Percentiles rank a stretch among this genome's conserved stretches.
phyloP scores from a whole-genome alignment of 1,284 basidiomycete species.

The Pyrrhoderma lamaoense region DNA sequence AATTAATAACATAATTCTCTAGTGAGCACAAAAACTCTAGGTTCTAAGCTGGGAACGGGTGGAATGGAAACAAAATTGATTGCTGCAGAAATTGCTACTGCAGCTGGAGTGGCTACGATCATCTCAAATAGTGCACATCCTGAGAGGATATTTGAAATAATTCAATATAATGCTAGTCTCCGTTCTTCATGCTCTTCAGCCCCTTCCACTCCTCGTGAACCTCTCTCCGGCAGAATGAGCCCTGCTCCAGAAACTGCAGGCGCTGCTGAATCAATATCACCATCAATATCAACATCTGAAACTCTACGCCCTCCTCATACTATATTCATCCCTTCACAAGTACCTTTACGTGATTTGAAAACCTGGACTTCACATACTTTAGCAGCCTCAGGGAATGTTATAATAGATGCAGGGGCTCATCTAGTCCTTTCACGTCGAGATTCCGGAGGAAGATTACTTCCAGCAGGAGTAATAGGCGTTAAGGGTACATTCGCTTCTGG shows the following conservation, averaged over 20 bases:
- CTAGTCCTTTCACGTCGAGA: constrained; percentile 77
- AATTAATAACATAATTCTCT: constrained; percentile 1
- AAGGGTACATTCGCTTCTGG: constrained; percentile 89
- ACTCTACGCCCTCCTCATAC: constrained; percentile 73
- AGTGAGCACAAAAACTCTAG: constrained; percentile 90
- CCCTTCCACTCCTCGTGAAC: constrained; percentile 27
- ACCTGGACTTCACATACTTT: constrained; percentile 95
- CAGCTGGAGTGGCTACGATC: constrained; percentile 91
- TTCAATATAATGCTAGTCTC: constrained; percentile 56
- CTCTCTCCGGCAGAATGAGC: constrained; percentile 33
- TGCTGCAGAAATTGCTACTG: constrained; percentile 94
- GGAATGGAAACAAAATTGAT: constrained; percentile 99
- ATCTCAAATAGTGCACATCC: constrained; percentile 83
- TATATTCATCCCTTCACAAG: constrained; percentile 70
- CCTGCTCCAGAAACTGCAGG: constrained; percentile 24
- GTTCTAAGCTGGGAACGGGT: constrained; percentile 91
- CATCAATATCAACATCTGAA: constrained; percentile 7
- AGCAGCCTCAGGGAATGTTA: constrained; percentile 78
- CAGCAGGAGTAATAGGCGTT: constrained; percentile 85
- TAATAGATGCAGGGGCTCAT: constrained; percentile 88
- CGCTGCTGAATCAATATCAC: neutral
- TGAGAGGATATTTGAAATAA: constrained; percentile 73
- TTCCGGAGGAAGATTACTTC: constrained; percentile 83
- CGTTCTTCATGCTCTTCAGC: constrained; percentile 23
- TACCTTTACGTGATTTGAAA: constrained; percentile 84